Conservation (phyloP, 192 early-diverging fungal species). For the Coemansia sp. region DNA sequence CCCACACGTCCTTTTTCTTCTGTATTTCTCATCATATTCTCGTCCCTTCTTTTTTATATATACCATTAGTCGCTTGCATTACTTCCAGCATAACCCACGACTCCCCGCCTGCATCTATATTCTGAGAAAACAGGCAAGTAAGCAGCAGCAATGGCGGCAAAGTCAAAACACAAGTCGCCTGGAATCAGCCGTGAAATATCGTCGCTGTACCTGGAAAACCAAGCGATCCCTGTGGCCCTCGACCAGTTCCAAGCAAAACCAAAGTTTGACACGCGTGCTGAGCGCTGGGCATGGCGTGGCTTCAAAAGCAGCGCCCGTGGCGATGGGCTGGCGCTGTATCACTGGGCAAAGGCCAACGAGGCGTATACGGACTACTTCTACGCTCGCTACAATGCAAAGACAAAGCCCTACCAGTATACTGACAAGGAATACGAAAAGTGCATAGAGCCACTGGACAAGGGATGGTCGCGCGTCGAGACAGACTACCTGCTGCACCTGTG, state of each 20-base stretch:
- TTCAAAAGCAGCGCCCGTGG: conserved; percentile 78
- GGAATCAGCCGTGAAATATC: conserved; percentile 49
- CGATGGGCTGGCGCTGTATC: conserved; percentile 70
- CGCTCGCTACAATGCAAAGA: conserved; percentile 72
- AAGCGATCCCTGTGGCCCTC: conserved; percentile 37
- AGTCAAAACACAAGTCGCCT: conserved; percentile 26
- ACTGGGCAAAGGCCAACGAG: conserved; percentile 79
- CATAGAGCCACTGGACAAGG: conserved; percentile 61
- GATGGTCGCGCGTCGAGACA: conserved; percentile 86
- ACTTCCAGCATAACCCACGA: too few species aligned
- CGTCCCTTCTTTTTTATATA: conserved; percentile 5
- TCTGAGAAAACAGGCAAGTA: background rate
- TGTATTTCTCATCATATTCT: conserved; percentile 4
- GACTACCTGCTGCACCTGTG: conserved; percentile 79
- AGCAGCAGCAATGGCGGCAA: conserved; percentile 15
- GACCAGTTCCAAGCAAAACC: conserved; percentile 66
- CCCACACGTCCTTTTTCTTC: background rate
- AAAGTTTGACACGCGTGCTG: conserved; percentile 65
- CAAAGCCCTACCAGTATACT: conserved; percentile 70
- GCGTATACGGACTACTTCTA: conserved; percentile 71
- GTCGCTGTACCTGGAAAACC: conserved; percentile 52
- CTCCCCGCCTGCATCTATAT: background rate
- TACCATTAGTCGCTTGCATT: too few species aligned
- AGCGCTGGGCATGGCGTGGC: conserved; percentile 65
- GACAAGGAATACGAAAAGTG: conserved; percentile 84